Conservation (phyloP, 2,329 filamentous ascomycete genomes). For the Curvularia hawaiiensis region DNA sequence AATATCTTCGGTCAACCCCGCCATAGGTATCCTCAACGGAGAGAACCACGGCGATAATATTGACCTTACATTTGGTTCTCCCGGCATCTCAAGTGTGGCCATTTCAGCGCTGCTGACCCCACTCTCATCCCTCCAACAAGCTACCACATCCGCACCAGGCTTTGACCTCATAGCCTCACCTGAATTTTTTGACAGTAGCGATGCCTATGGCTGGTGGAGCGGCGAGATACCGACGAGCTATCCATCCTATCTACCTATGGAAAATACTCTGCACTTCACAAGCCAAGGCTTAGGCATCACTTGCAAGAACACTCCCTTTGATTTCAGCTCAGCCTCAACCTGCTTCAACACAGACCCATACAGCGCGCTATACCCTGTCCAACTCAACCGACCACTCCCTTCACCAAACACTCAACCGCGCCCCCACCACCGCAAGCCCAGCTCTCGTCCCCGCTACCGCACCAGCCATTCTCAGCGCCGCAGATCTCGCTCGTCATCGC, state of each 20-base stretch:
- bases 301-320: slow-evolving; percentile 34
- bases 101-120: slow-evolving; percentile 48
- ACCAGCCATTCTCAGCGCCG: slow-evolving; percentile 17
- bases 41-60: slow-evolving; percentile 21
- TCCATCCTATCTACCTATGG: slow-evolving; percentile 17
- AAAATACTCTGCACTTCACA: slow-evolving; percentile 26
- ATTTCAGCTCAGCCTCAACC: slow-evolving; percentile 19
- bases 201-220: slow-evolving; percentile 40
- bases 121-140: slow-evolving; percentile 33
- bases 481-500: slow-evolving; percentile 26
- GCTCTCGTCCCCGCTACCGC: slow-evolving; percentile 8
- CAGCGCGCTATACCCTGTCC: slow-evolving; percentile 20
- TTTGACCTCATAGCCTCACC: slow-evolving; percentile 42
- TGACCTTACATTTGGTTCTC: slow-evolving; percentile 22
- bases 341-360: slow-evolving; percentile 27
- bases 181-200: slow-evolving; percentile 31
- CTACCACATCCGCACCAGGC: slow-evolving; percentile 24
- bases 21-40: slow-evolving; percentile 29
- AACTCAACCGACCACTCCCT: slow-evolving; percentile 22
- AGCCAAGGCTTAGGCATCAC: slow-evolving; percentile 41
- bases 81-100: slow-evolving; percentile 29
- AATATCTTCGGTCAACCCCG: slow-evolving; percentile 42
- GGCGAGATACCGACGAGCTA: slow-evolving; percentile 16
- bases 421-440: slow-evolving; percentile 34
- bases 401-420: slow-evolving; percentile 32